These are phyloP conservation scores for Chamaenerion angustifolium DNA, from an alignment of 345 rosid genomes.

Conservation along the genomic window DNA sequence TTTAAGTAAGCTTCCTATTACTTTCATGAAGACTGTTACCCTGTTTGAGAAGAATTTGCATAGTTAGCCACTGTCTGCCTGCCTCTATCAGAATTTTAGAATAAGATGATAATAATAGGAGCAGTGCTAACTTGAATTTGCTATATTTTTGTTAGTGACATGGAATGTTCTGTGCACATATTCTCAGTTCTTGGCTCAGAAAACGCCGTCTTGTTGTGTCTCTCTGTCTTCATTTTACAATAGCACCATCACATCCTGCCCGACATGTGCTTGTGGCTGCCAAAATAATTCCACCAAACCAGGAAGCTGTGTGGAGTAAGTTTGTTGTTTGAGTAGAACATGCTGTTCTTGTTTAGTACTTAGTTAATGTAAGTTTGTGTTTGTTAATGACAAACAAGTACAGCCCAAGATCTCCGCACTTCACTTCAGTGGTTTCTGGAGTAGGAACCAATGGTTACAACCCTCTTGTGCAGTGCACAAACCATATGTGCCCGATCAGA, in stretches of 20 bases:
- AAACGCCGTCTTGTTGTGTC: constrained; percentile 75
- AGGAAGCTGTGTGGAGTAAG: constrained; percentile 69
- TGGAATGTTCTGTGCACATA: constrained; percentile 87
- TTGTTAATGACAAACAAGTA: too few species aligned
- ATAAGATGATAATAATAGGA: too few species aligned
- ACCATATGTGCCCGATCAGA: constrained; percentile 90
- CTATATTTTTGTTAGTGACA: constrained; percentile 42
- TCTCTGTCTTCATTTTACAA: constrained; percentile 86
- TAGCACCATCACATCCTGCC: constrained; percentile 57
- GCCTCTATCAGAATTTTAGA: too few species aligned
- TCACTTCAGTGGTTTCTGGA: too few species aligned
- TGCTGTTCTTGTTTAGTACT: too few species aligned
- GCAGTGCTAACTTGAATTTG: too few species aligned
- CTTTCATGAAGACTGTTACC: too few species aligned
- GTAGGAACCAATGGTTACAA: too few species aligned
- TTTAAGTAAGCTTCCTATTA: constrained; percentile 42
- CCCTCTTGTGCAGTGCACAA: constrained; percentile 65
- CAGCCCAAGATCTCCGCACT: too few species aligned
- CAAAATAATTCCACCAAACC: constrained; percentile 25
- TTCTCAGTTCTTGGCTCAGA: constrained; percentile 69
- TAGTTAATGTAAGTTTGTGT: too few species aligned
- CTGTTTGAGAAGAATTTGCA: too few species aligned
- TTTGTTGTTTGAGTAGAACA: not conserved
- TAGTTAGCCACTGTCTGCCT: too few species aligned
- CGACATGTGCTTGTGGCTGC: constrained; percentile 81